Base-by-base conservation (phyloP, 768 basidiomycete genomes). In the Phaeotremella fagi region DNA sequence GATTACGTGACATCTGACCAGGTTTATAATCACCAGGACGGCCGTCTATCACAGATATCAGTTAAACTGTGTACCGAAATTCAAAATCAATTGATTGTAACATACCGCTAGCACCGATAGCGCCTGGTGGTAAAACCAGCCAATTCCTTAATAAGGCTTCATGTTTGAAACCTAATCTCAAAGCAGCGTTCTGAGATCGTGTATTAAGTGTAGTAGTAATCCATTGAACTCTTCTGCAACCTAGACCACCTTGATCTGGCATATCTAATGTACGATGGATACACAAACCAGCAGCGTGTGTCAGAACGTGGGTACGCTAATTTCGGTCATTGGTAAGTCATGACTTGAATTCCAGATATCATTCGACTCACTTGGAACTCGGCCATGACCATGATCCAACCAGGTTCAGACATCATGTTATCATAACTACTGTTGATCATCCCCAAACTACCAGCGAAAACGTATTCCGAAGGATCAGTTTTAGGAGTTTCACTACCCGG, bases 231-330 rank as follows among this genome's bases (percentile, higher is more conserved):
- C 71, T 45, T 24, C 71, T 45, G 9, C 70, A 47, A 3, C 66
- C 68, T 18, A 68, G 50, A 12, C 66, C 64, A 42, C 61, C 64
- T 26, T 41, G 33, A 2, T 41, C 38, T 3, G 58, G 54, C 23
- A 50, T 44, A 43, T 68, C 66, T 3, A 68, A 49, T 29, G 63
- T 55, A 23, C 65, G 55, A 46, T 70, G 68, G 55, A 70, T 59
- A 1, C 64, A 18, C 24, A 70, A 51, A 0, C 64, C 68, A 15
- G 61, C 54, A 12, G 71, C 57, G 50, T 72, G 71, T 2, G 71
- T 68, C 28, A 60, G 55, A 15, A 70, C 68, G 52, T 72, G 71
- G 5, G 71, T 70, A 15, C 65, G 55, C 60, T 72, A 52, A 31
- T 41, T 43, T 29, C 33, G 52, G 33, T 56, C 42, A 50, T 56